Conservation (phyloP, 2,329 filamentous ascomycete genomes). For the Beauveria pseudobassiana region DNA sequence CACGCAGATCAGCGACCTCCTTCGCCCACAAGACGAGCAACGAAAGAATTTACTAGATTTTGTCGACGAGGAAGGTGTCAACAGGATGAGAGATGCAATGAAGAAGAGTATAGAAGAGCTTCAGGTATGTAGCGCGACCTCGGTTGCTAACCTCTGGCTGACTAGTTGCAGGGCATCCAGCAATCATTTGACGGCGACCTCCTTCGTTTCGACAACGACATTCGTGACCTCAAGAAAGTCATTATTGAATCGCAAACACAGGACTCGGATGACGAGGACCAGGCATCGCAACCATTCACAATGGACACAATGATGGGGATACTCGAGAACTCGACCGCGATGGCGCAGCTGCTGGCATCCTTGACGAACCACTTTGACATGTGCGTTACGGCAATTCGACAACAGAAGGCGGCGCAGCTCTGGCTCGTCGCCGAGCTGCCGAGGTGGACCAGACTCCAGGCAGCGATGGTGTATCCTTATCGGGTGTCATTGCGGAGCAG, state of each 20-base stretch:
- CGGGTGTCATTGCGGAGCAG: conserved; percentile 56
- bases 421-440: conserved; percentile 60
- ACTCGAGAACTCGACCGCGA: conserved; percentile 68
- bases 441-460: conserved; percentile 47
- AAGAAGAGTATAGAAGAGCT: conserved; percentile 65
- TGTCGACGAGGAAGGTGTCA: conserved; percentile 64
- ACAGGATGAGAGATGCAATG: conserved; percentile 56
- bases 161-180: conserved; percentile 45
- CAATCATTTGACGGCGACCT: conserved; percentile 71
- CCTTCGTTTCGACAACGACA: conserved; percentile 65
- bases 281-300: conserved; percentile 28
- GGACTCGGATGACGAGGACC: conserved; percentile 24
- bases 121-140: conserved; percentile 40
- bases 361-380: conserved; percentile 86
- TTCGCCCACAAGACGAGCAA: conserved; percentile 51
- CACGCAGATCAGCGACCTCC: conserved; percentile 56
- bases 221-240: conserved; percentile 56
- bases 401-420: conserved; percentile 70
- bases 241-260: conserved; percentile 36
- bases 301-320: conserved; percentile 52
- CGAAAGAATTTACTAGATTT: conserved; percentile 65
- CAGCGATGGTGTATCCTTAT: conserved; percentile 51
- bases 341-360: conserved; percentile 73
- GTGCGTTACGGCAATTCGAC: conserved; percentile 87
- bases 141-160: conserved; percentile 13